phyloP scores from a whole-genome alignment of 768 basidiomycete genomes.

The Neoboletus magnificus region DNA sequence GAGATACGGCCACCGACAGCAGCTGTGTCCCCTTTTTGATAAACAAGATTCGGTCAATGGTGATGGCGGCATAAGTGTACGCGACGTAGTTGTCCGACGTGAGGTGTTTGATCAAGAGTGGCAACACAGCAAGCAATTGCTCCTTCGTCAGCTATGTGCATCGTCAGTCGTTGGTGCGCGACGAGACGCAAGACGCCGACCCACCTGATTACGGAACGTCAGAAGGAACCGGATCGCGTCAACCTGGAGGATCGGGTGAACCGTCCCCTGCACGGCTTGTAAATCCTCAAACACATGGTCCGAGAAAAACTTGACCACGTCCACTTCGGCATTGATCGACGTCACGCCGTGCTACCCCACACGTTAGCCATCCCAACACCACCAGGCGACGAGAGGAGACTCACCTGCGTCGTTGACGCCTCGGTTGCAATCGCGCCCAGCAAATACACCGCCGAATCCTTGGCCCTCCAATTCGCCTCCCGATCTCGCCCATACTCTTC shows the following conservation, averaged over 20 bases:
- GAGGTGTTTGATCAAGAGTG: conserved; percentile 80
- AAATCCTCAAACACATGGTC: conserved; percentile 88
- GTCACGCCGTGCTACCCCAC: conserved; percentile 80
- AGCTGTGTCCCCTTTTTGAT: conserved; percentile 78
- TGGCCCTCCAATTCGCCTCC: conserved; percentile 75
- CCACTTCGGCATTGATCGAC: conserved; percentile 85
- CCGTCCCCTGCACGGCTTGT: conserved; percentile 59
- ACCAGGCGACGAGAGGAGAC: conserved; percentile 11
- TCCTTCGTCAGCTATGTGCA: conserved; percentile 76
- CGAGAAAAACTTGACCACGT: conserved; percentile 94
- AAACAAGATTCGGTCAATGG: conserved; percentile 92
- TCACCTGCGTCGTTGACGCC: conserved; percentile 80
- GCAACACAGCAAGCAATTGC: conserved; percentile 88
- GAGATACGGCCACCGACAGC: conserved; percentile 51
- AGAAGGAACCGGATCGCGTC: conserved; percentile 94
- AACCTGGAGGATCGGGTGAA: conserved; percentile 90
- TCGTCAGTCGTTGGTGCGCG: not conserved
- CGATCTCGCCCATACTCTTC: conserved; percentile 62
- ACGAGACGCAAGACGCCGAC: conserved; percentile 8
- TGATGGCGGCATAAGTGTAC: conserved; percentile 95
- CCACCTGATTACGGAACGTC: conserved; percentile 93
- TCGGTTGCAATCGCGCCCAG: conserved; percentile 91
- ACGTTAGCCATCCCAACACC: not conserved
- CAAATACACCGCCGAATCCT: conserved; percentile 91
- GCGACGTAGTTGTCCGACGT: conserved; percentile 84